Base-by-base conservation (phyloP, 306 rosid genomes). In the Herpetospermum pedunculosum region DNA sequence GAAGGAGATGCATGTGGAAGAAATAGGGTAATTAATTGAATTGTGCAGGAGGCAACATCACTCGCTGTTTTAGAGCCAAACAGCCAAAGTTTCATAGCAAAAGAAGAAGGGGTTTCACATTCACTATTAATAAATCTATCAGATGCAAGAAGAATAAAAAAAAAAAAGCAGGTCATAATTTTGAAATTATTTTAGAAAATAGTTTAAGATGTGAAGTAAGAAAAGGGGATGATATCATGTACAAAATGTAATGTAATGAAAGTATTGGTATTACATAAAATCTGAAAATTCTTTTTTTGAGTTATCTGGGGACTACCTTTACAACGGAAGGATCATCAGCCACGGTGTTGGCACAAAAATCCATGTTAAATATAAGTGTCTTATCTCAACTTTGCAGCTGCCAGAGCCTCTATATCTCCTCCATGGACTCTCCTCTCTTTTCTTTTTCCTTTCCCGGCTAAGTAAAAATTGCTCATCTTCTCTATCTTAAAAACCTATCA, bases 291-390 rank as follows among this genome's bases (percentile, higher is more conserved):
- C 16, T n/a, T 35, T 19, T 50, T 63, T 63, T 18, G 74, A 70
- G 74, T 70, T 64, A 70, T 70, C 74, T 70, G 58, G 58, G 57
- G 58, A 70, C 74, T 70, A 70, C 74, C 74, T 70, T 70, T 70
- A 70, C 74, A 70, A 46, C 41, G 41, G 68, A 59, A 40, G 74
- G 74, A 47, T 70, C 74, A 47, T 70, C 74, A 47, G 74, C 58
- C 74, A 46, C 74, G 74, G 54, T 29, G 23, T 62, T 47, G 74
- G 58, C 55, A 43, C 41, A 47, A 70, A 46, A 70, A 70, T 70
- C 74, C 74, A 70, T 46, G 74, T 44, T 70, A 70, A 70, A 44
- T 70, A 46, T 46, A 46, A n/a, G n/a, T n/a, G 74, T 70, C 50
- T 63, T n/a, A 70, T 70, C 74, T 44, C 74, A 70, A 29, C 74